Evolutionary conservation across 2,329 filamentous ascomycete species (phyloP), one percentile per base, ranked within the genome.

Genomic region (Metarhizium robertsii): DNA sequence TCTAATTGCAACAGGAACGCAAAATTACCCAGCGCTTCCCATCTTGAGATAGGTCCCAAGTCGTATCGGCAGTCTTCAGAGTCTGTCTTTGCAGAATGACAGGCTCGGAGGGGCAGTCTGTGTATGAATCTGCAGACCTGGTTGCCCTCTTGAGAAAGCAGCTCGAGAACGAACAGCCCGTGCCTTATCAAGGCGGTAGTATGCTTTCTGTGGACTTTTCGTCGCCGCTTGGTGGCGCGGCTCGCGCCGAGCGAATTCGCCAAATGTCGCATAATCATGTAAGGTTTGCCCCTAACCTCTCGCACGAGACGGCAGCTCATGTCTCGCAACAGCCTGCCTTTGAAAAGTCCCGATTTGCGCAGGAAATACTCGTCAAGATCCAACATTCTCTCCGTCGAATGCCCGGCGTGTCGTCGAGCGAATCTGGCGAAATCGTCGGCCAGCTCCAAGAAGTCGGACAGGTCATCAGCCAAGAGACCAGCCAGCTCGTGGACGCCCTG

Each of bases 201-300:
- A 72, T 71, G 70, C 58, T 73, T 46, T 69, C 69, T 13, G 67
- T 73, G 53, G 68, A 72, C 62, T 73, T 73, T 53, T 67, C 67
- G n/a, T 67, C 69, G 29, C 71, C 71, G n/a, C 66, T 73, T 1
- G 65, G 66, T 4, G 71, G 69, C 40, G 60, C 64, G 57, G 69
- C 69, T 49, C 68, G 71, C 4, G 60, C 63, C 3, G 68, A 71
- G 54, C 64, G 67, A 50, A 67, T 73, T 54, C 69, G 70, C 52
- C 69, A 71, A 57, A 69, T 73, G 65, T 64, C 67, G 40, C 70
- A 68, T 52, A 71, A 69, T 42, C 71, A 73, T 58, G 71, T 71
- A 61, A 25, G 61, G 69, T 67, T 30, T 6, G 20, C 42, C 11
- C n/a, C 16, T 42, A 29, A 10, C 18, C 42, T 16, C 29, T 38